A percentile compares a stretch with the other conserved stretches of the same genome.
Evolutionary conservation across 2,329 filamentous ascomycete species (phyloP).

Genomic region (Scedosporium dehoogii): DNA sequence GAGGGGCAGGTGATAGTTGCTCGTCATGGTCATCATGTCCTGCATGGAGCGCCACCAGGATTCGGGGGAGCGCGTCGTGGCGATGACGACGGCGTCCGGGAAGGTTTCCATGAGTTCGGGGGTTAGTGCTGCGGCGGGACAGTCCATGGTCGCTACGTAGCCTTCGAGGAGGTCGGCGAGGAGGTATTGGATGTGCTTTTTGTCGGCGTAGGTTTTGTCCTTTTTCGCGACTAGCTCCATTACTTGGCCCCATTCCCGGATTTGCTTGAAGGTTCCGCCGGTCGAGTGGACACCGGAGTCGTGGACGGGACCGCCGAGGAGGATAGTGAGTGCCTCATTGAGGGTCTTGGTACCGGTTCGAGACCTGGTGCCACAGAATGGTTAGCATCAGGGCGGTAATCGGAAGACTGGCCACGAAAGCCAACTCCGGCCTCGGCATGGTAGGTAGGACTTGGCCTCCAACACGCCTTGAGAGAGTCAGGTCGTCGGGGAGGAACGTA

Average conservation of each 20-base stretch:
- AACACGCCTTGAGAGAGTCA: not conserved
- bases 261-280: constrained; percentile 10
- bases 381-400: not conserved
- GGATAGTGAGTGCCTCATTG: constrained; percentile 25
- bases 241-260: constrained; percentile 16
- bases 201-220: constrained; percentile 16
- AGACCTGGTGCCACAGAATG: constrained; percentile 13
- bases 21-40: constrained; percentile 23
- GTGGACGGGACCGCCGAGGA: constrained; percentile 24
- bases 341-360: constrained; percentile 27
- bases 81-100: constrained; percentile 38
- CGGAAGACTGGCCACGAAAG: not conserved
- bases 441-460: not conserved
- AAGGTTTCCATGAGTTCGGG: constrained; percentile 37
- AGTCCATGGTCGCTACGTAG: constrained; percentile 29
- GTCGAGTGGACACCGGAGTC: constrained; percentile 22
- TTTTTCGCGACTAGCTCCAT: constrained; percentile 21
- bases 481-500: constrained; percentile 10
- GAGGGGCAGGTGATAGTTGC: constrained; percentile 22
- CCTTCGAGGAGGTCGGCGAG: constrained; percentile 23
- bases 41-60: constrained; percentile 23
- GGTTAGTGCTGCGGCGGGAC: constrained; percentile 29
- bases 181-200: constrained; percentile 25
- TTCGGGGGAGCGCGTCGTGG: constrained; percentile 26
- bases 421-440: not conserved